A percentile compares a stretch with the other conserved stretches of the same genome.
Conservation (phyloP, 2,329 filamentous ascomycete genomes). For the Diaporthe velutina region DNA sequence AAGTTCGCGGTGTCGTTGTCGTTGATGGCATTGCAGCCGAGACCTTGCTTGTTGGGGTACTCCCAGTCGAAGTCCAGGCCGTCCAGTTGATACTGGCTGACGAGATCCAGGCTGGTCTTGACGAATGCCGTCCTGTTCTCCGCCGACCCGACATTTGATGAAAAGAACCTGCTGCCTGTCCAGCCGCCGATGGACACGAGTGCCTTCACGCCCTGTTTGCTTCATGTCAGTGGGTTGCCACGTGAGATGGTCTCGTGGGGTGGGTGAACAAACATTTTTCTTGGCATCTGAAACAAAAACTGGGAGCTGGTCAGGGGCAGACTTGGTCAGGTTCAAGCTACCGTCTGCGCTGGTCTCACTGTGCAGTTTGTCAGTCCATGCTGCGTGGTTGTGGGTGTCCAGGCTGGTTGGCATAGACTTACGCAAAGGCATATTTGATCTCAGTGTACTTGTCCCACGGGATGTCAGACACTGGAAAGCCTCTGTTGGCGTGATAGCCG, state of each 20-base stretch:
- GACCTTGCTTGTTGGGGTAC: constrained; percentile 61
- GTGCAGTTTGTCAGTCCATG: neutral
- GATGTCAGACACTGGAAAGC: constrained; percentile 37
- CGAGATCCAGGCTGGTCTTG: constrained; percentile 40
- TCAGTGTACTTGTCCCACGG: constrained; percentile 40
- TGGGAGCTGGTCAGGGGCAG: constrained; percentile 35
- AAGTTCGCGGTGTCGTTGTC: constrained; percentile 40
- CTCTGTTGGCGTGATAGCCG: constrained; percentile 39
- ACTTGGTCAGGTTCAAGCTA: constrained; percentile 33
- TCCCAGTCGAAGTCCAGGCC: constrained; percentile 44
- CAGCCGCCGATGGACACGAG: constrained; percentile 39
- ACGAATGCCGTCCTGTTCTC: constrained; percentile 44
- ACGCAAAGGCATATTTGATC: constrained; percentile 41
- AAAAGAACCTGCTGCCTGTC: constrained; percentile 37
- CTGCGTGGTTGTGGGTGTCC: neutral
- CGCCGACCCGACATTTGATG: constrained; percentile 28
- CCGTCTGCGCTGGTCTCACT: constrained; percentile 35
- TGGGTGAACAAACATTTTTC: neutral
- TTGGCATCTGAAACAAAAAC: constrained; percentile 38
- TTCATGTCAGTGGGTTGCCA: neutral
- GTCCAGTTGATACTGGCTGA: constrained; percentile 41
- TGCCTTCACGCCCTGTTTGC: constrained; percentile 34
- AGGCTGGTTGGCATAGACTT: neutral
- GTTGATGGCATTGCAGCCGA: constrained; percentile 37
- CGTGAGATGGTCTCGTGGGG: neutral